Conservation (phyloP, 2,329 filamentous ascomycete genomes). For the Fusarium staphyleae region DNA sequence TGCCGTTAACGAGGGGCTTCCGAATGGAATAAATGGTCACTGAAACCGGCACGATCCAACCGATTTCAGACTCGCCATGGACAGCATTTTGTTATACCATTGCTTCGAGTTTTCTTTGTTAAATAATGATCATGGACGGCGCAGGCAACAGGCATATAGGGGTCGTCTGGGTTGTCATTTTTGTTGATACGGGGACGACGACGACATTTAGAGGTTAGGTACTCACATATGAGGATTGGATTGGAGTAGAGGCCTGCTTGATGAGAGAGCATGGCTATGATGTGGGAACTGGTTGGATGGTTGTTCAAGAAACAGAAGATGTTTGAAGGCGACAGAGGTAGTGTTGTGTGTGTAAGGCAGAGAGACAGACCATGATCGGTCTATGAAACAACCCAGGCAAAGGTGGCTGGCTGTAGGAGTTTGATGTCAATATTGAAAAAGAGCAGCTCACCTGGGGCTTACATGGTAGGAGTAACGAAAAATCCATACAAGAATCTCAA, state of each 20-base stretch:
- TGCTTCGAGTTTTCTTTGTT: slow-evolving; percentile 39
- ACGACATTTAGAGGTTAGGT: slow-evolving; percentile 7
- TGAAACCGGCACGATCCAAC: slow-evolving; percentile 21
- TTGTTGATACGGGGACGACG: slow-evolving; percentile 30
- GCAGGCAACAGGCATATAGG: slow-evolving; percentile 32
- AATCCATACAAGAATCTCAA: not conserved
- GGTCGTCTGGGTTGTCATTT: slow-evolving; percentile 29
- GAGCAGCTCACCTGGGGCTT: slow-evolving; percentile 12
- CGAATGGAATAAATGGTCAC: slow-evolving; percentile 44
- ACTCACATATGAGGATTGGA: slow-evolving; percentile 27
- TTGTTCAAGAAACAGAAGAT: slow-evolving; percentile 23
- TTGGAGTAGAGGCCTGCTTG: slow-evolving; percentile 30
- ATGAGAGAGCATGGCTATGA: slow-evolving; percentile 15
- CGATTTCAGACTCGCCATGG: slow-evolving; percentile 11
- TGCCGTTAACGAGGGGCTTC: slow-evolving; percentile 35
- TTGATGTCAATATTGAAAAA: slow-evolving; percentile 11
- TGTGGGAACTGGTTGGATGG: slow-evolving; percentile 33
- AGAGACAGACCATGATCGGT: slow-evolving; percentile 13
- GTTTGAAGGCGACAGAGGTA: slow-evolving; percentile 6
- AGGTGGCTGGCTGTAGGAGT: slow-evolving; percentile 10
- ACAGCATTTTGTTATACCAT: slow-evolving; percentile 31
- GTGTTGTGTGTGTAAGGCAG: slow-evolving; percentile 20
- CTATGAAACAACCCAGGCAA: slow-evolving; percentile 9
- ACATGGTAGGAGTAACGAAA: slow-evolving; percentile 26
- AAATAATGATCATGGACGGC: slow-evolving; percentile 41